phyloP scores from a whole-genome alignment of 495 filamentous ascomycete species.

The Monascus purpureus region DNA sequence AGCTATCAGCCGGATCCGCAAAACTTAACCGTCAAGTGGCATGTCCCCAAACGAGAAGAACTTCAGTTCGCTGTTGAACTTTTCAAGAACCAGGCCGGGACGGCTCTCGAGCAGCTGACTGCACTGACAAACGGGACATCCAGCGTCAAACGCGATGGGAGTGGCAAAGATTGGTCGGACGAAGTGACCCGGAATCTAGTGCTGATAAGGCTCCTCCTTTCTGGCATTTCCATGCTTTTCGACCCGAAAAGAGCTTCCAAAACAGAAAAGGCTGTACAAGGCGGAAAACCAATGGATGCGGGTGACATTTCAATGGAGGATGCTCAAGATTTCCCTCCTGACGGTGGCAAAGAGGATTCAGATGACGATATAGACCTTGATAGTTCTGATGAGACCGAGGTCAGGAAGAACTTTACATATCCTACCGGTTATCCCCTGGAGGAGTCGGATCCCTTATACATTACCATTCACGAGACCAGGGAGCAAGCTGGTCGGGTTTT shows the following conservation, averaged over 20 bases:
- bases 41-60: slow-evolving; percentile 65
- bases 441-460: slow-evolving; percentile 47
- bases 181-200: slow-evolving; percentile 83
- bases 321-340: slow-evolving; percentile 5
- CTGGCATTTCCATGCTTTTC: slow-evolving; percentile 78
- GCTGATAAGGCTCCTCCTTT: slow-evolving; percentile 70
- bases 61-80: slow-evolving; percentile 78
- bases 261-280: slow-evolving; percentile 8
- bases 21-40: slow-evolving; percentile 78
- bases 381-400: slow-evolving; percentile 68
- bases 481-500: slow-evolving; percentile 66
- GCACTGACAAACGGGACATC: slow-evolving; percentile 68
- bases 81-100: slow-evolving; percentile 62
- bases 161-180: slow-evolving; percentile 96
- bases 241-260: slow-evolving; percentile 56
- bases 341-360: slow-evolving; percentile 25
- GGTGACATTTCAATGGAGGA: slow-evolving; percentile 32
- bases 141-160: slow-evolving; percentile 81
- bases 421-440: slow-evolving; percentile 72
- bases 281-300: slow-evolving; percentile 9
- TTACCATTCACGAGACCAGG: slow-evolving; percentile 64
- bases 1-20: slow-evolving; percentile 53
- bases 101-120: slow-evolving; percentile 52
- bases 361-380: slow-evolving; percentile 42
- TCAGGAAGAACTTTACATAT: slow-evolving; percentile 71